phyloP scores from a whole-genome alignment of 441 rosid species.

The Mallotus repandus region DNA sequence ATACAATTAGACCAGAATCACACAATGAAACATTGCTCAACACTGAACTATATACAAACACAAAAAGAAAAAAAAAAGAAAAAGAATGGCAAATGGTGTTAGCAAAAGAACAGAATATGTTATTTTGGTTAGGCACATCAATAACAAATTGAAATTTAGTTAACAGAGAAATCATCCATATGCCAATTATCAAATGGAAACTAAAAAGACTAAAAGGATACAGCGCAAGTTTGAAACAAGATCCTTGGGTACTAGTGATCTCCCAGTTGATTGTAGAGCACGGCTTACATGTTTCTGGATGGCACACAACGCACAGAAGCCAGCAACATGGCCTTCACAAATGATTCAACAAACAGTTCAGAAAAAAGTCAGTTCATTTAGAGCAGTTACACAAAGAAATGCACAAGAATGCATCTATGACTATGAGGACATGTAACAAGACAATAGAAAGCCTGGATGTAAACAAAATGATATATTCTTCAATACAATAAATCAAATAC shows the following conservation, averaged over 20 bases:
- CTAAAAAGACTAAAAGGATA: slow-evolving; percentile 44
- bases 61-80: neutral
- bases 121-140: neutral
- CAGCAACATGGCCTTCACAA: slow-evolving; percentile 79
- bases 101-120: neutral
- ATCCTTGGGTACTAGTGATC: slow-evolving; percentile 77
- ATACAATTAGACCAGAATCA: neutral
- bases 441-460: neutral
- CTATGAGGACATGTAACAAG: neutral
- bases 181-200: neutral
- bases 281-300: slow-evolving; percentile 90
- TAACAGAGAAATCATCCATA: neutral
- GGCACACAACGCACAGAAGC: slow-evolving; percentile 97
- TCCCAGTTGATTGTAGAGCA: slow-evolving; percentile 74
- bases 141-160: neutral
- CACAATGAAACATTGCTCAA: neutral
- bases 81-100: neutral
- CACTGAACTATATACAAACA: neutral
- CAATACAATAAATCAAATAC: neutral
- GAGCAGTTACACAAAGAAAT: neutral
- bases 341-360: slow-evolving; percentile 18
- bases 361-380: neutral
- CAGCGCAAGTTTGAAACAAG: slow-evolving; percentile 88
- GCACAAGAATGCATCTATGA: neutral
- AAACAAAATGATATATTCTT: neutral